Conservation (phyloP, 495 filamentous ascomycete species). For the Filosporella fistucella region DNA sequence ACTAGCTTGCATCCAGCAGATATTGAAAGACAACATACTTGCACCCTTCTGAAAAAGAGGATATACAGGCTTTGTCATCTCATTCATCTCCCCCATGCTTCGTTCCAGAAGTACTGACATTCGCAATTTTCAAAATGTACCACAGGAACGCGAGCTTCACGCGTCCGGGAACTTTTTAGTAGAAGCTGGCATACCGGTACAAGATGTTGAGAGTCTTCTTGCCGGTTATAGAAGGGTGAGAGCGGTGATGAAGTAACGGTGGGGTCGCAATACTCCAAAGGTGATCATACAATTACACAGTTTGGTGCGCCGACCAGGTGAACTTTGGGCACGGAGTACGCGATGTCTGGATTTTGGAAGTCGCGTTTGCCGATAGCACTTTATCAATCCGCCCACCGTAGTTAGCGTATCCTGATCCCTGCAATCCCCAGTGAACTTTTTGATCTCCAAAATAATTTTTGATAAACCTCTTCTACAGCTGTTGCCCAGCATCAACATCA, state of each 20-base stretch:
- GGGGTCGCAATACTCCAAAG: too few relatives aligned
- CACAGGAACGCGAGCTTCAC: constrained; percentile 12
- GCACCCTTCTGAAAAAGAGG: constrained; percentile 21
- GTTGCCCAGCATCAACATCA: neutral
- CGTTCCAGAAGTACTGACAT: constrained; percentile 22
- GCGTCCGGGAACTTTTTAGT: constrained; percentile 3
- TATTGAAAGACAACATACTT: constrained; percentile 18
- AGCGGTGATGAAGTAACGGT: too few relatives aligned
- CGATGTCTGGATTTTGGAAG: too few relatives aligned
- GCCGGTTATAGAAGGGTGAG: too few relatives aligned
- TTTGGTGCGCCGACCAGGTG: too few relatives aligned
- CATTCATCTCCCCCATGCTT: constrained; percentile 23
- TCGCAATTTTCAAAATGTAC: neutral
- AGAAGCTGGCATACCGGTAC: neutral
- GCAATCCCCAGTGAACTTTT: constrained; percentile 10
- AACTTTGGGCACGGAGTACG: too few relatives aligned
- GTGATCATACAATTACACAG: too few relatives aligned
- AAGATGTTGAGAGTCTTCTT: neutral
- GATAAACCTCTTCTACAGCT: neutral
- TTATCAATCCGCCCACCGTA: constrained; percentile 13
- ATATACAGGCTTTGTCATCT: constrained; percentile 17
- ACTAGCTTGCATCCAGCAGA: neutral
- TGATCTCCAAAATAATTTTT: constrained; percentile 12
- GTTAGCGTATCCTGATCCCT: constrained; percentile 3
- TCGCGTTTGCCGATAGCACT: constrained; percentile 4